These are phyloP conservation scores for Rubus idaeus DNA, from an alignment of 306 rosid genomes.

Conservation along the genomic window DNA sequence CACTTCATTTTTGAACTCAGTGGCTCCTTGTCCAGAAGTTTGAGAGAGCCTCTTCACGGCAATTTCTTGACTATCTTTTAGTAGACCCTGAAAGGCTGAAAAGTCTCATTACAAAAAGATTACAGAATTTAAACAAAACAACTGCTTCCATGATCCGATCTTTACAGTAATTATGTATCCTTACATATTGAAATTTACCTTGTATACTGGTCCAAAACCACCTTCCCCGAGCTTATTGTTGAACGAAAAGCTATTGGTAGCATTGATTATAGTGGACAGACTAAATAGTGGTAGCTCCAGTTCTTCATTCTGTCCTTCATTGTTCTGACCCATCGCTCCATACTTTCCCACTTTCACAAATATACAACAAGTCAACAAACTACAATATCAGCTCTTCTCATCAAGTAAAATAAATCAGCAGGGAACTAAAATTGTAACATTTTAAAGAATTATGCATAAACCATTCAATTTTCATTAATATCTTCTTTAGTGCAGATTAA, in stretches of 20 bases:
- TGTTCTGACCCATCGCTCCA: background rate
- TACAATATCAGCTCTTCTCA: background rate
- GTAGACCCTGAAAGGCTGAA: slow-evolving; percentile 45
- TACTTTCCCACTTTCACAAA: background rate
- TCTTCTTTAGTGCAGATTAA: background rate
- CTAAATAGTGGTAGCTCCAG: slow-evolving; percentile 37
- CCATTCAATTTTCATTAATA: background rate
- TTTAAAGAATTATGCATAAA: background rate
- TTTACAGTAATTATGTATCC: background rate
- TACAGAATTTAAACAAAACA: background rate
- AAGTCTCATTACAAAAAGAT: background rate
- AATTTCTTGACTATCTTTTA: slow-evolving; percentile 43
- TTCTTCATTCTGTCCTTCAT: slow-evolving; percentile 18
- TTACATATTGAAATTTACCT: slow-evolving; percentile 22
- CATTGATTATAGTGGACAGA: slow-evolving; percentile 30
- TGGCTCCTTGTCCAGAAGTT: slow-evolving; percentile 43
- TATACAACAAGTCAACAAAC: slow-evolving; percentile 7
- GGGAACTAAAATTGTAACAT: background rate
- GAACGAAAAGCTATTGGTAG: slow-evolving; percentile 39
- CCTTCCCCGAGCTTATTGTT: slow-evolving; percentile 43
- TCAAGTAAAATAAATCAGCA: background rate
- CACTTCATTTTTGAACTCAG: slow-evolving; percentile 51
- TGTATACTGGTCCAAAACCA: slow-evolving; percentile 54
- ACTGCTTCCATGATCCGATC: background rate
- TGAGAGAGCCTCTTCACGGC: slow-evolving; percentile 53